phyloP scores from a whole-genome alignment of 106 monocot genomes.

The Cymbidium sinense region DNA sequence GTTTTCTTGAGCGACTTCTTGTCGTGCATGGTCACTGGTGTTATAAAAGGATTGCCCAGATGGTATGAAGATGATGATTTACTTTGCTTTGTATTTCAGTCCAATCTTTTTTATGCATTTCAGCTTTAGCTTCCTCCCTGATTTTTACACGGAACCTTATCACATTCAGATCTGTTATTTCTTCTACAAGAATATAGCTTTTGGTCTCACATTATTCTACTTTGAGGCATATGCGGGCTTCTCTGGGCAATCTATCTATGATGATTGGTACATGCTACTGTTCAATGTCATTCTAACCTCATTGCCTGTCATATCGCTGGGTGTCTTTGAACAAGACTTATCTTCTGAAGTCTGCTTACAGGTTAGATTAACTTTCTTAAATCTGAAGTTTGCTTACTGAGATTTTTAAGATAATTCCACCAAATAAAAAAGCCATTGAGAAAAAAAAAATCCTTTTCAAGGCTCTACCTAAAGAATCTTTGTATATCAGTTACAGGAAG shows the following conservation, averaged over 20 bases:
- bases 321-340: constrained; percentile 74
- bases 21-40: constrained; percentile 84
- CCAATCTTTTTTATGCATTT: neutral
- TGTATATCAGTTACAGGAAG: neutral
- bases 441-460: neutral
- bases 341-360: constrained; percentile 71
- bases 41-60: constrained; percentile 69
- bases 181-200: constrained; percentile 81
- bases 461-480: neutral
- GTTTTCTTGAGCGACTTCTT: constrained; percentile 67
- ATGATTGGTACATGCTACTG: constrained; percentile 79
- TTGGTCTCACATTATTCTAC: constrained; percentile 79
- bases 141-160: neutral
- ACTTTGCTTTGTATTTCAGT: neutral
- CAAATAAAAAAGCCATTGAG: neutral
- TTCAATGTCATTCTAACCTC: constrained; percentile 76
- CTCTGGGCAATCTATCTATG: constrained; percentile 72
- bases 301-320: constrained; percentile 67
- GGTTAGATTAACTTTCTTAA: constrained; percentile 21
- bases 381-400: neutral
- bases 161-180: constrained; percentile 61
- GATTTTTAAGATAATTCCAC: neutral
- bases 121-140: neutral
- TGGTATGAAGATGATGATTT: constrained; percentile 31
- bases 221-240: constrained; percentile 71